phyloP scores from a whole-genome alignment of 768 basidiomycete species.

The Lyophyllum decastes region DNA sequence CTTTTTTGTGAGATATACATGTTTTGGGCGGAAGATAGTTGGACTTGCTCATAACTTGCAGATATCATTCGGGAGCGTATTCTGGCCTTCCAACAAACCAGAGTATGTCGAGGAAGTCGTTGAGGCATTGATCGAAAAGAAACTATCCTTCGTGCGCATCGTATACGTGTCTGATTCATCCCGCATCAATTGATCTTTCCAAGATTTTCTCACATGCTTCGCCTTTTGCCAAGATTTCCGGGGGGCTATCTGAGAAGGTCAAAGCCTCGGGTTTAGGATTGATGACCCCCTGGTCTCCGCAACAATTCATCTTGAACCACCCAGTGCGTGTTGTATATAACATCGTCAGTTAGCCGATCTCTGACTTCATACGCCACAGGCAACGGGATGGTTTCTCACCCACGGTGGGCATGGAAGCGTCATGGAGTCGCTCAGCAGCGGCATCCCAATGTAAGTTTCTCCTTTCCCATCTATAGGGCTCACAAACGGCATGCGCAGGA shows the following conservation, averaged over 20 bases:
- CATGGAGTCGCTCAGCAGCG: slow-evolving; percentile 20
- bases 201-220: slow-evolving; percentile 20
- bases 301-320: slow-evolving; percentile 23
- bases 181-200: background rate
- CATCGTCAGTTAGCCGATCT: background rate
- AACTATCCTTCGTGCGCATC: slow-evolving; percentile 18
- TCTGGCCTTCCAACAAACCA: slow-evolving; percentile 15
- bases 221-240: slow-evolving; percentile 9
- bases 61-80: slow-evolving; percentile 13
- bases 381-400: slow-evolving; percentile 24
- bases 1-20: slow-evolving; percentile 17
- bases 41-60: background rate
- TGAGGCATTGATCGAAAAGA: slow-evolving; percentile 15
- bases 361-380: slow-evolving; percentile 3
- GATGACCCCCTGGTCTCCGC: slow-evolving; percentile 19
- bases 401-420: slow-evolving; percentile 24
- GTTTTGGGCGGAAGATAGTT: no score
- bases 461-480: background rate
- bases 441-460: slow-evolving; percentile 20
- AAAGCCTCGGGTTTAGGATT: slow-evolving; percentile 16
- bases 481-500: slow-evolving; percentile 6
- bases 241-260: slow-evolving; percentile 10
- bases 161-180: background rate
- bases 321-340: slow-evolving; percentile 4
- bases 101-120: slow-evolving; percentile 13